phyloP scores from a whole-genome alignment of 192 early-diverging fungal genomes.

The Jimgerdemannia lactiflua region DNA sequence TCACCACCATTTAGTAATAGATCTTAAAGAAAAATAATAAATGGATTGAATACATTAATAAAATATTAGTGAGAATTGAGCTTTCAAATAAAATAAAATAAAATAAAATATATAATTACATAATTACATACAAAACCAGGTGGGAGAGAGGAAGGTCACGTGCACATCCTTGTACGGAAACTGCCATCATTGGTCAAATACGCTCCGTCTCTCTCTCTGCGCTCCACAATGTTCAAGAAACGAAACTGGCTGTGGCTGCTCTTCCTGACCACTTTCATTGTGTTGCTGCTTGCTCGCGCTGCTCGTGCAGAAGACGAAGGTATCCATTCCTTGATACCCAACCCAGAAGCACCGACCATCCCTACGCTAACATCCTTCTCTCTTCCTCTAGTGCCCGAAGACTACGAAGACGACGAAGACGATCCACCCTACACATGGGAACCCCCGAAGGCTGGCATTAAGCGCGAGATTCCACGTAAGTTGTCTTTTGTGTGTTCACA shows the following conservation, averaged over 20 bases:
- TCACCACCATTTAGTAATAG: no score
- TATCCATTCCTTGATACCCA: background rate
- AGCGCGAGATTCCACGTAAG: background rate
- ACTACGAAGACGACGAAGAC: background rate
- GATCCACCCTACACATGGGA: background rate
- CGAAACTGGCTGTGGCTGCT: background rate
- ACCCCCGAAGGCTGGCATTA: background rate
- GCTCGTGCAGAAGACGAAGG: background rate
- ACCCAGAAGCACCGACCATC: no score
- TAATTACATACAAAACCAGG: background rate
- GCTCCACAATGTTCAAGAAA: background rate
- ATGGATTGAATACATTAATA: no score
- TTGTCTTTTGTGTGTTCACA: background rate
- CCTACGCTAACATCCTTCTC: background rate
- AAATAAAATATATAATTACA: no score
- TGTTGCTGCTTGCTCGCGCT: background rate
- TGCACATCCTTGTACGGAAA: background rate
- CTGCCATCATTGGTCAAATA: background rate
- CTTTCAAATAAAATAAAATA: no score
- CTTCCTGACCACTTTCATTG: background rate
- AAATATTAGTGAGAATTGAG: no score
- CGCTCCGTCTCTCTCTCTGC: background rate
- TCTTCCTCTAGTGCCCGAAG: background rate
- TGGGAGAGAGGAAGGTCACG: no score
- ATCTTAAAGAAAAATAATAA: no score